phyloP scores from a whole-genome alignment of 305 asterid species.

The Plantago lanceolata region DNA sequence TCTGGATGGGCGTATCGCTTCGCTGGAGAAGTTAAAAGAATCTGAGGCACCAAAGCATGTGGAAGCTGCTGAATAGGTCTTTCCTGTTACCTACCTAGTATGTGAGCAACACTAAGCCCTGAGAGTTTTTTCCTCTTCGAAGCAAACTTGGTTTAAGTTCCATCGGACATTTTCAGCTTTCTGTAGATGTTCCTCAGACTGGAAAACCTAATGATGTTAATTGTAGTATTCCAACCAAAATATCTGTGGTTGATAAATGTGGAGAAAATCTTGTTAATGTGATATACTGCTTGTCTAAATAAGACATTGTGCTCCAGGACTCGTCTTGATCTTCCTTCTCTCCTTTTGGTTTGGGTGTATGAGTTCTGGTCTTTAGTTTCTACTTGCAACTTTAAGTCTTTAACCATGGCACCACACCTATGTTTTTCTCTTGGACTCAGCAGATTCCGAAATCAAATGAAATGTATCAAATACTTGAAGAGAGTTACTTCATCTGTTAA shows the following conservation, averaged over 20 bases:
- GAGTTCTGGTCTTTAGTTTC: not conserved
- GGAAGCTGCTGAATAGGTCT: constrained; percentile 51
- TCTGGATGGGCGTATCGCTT: constrained; percentile 67
- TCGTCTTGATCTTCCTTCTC: not conserved
- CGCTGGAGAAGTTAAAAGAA: constrained; percentile 63
- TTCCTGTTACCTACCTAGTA: constrained; percentile 13
- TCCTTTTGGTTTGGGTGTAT: not conserved
- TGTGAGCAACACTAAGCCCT: constrained; percentile 21
- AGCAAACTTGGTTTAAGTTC: constrained; percentile 17
- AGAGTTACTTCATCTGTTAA: too few relatives aligned
- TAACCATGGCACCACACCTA: too few relatives aligned
- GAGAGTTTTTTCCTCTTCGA: constrained; percentile 13
- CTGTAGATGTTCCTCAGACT: not conserved
- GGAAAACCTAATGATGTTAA: not conserved
- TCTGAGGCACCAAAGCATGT: constrained; percentile 49
- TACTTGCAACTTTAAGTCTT: too few relatives aligned
- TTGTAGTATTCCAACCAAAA: not conserved
- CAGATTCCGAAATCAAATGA: too few relatives aligned
- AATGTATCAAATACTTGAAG: too few relatives aligned
- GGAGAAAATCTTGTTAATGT: not conserved
- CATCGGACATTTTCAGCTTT: constrained; percentile 9
- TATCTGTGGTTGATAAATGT: not conserved
- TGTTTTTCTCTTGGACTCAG: too few relatives aligned
- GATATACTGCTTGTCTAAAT: not conserved
- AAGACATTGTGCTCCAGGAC: not conserved